phyloP scores from a whole-genome alignment of 768 basidiomycete genomes.

The Asterophora lycoperdoides region DNA sequence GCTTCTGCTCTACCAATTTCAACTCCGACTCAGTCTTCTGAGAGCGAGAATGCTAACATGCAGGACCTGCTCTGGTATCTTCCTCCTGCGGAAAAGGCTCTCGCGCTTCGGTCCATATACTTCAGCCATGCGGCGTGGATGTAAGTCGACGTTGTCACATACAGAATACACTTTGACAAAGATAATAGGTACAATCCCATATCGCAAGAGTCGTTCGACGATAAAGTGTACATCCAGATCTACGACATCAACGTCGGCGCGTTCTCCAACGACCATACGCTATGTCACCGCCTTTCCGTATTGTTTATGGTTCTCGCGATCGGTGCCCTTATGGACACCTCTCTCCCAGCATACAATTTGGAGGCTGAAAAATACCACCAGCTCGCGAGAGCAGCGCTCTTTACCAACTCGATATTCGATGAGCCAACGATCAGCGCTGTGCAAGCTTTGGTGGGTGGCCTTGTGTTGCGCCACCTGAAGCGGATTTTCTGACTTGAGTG shows the following conservation, averaged over 20 bases:
- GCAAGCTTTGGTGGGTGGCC: slow-evolving; percentile 55
- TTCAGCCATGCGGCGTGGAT: slow-evolving; percentile 69
- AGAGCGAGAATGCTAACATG: slow-evolving; percentile 43
- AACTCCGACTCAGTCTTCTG: slow-evolving; percentile 31
- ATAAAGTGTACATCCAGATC: slow-evolving; percentile 54
- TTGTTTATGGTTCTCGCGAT: slow-evolving; percentile 67
- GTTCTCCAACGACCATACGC: slow-evolving; percentile 45
- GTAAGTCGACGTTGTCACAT: slow-evolving; percentile 33
- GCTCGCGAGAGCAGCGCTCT: slow-evolving; percentile 59
- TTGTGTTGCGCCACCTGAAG: slow-evolving; percentile 8
- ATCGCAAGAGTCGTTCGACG: slow-evolving; percentile 53
- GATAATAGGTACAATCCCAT: slow-evolving; percentile 63
- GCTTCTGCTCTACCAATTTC: slow-evolving; percentile 67
- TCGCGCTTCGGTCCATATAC: slow-evolving; percentile 57
- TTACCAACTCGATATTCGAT: slow-evolving; percentile 61
- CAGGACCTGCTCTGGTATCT: slow-evolving; percentile 67
- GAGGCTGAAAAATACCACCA: slow-evolving; percentile 73
- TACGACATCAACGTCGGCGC: slow-evolving; percentile 43
- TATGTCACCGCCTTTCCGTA: slow-evolving; percentile 59
- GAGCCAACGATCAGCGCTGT: slow-evolving; percentile 65
- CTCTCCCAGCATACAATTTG: slow-evolving; percentile 52
- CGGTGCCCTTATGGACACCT: slow-evolving; percentile 57
- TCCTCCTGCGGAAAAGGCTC: slow-evolving; percentile 55
- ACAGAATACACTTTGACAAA: slow-evolving; percentile 4
- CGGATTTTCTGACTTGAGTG: slow-evolving; percentile 2